Base-by-base conservation (phyloP, 345 rosid genomes). In the Aquilaria malaccensis region DNA sequence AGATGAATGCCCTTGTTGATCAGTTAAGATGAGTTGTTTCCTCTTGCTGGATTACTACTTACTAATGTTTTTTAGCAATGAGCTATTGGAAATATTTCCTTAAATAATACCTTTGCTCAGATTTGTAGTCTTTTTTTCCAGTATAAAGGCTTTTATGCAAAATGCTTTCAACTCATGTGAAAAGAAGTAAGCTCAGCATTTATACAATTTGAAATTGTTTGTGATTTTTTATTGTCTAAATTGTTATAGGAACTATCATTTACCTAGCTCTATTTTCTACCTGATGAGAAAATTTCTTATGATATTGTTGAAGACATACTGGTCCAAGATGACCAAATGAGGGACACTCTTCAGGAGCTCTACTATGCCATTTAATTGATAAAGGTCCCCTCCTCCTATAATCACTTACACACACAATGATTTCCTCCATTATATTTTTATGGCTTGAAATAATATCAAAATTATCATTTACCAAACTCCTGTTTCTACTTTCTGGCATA, bases 311-410 rank as follows among this genome's bases (percentile, higher is more conserved):
- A 85, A 73, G 94, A 85, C 78, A 80, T 93, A 62, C 60, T 81
- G 33, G 88, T 81, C 48, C 91, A 87, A 77, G 87, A 96, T 29
- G 89, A 89, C 58, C 81, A 56, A 33, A 76, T 89, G 33, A 79
- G 71, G 65, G 86, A 80, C 52, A 82, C 96, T 29, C 88, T 93
- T 71, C 82, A 82, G 75, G 91, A 87, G 70, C 97, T 93, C 65
- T 97, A 93, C 74, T 88, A 87, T 78, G 97, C 91, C 65, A 97
- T 87, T 75, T 74, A 74, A 53, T 73, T 87, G 76, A 93, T 97
- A 63, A 89, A 89, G 97, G 98, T 75, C 68, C 33, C 14, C 30
- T 45, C 5, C 33, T 55, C 50, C 56, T 30, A 32, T 61, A 14
- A 33, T 2, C 54, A 56, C 50, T 22, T 22, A 22, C 22, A 22